phyloP scores from a whole-genome alignment of 108 stramenopile genomes.

The Mayamaea pseudoterrestris region DNA sequence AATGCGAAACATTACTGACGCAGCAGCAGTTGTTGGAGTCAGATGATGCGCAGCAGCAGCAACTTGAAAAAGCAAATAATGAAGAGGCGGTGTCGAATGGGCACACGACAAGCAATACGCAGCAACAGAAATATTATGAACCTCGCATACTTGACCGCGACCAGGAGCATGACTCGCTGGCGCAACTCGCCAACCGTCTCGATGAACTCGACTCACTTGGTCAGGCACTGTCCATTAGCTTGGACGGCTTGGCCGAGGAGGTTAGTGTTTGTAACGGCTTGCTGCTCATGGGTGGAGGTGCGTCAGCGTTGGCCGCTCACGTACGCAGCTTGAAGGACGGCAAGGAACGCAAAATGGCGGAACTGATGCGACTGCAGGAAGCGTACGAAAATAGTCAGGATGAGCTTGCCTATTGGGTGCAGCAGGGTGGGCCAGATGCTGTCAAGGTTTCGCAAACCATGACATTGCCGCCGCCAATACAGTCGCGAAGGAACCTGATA shows the following conservation, averaged over 20 bases:
- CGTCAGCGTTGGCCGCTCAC: conserved; percentile 53
- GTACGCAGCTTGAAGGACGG: conserved; percentile 49
- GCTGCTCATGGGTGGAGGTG: conserved; percentile 41
- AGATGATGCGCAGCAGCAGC: neutral
- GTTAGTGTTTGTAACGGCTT: conserved; percentile 57
- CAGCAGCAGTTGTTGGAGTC: neutral
- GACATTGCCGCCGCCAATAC: neutral
- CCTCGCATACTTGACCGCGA: neutral
- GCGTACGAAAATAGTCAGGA: conserved; percentile 41
- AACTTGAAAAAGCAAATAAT: neutral
- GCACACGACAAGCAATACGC: neutral
- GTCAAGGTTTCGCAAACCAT: conserved; percentile 8
- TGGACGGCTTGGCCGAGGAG: conserved; percentile 68
- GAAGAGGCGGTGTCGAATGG: neutral
- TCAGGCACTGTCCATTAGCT: conserved; percentile 38
- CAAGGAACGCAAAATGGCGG: conserved; percentile 22
- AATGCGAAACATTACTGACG: conserved; percentile 45
- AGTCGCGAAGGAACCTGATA: too few relatives aligned
- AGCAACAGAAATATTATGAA: neutral
- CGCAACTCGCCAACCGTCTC: conserved; percentile 24
- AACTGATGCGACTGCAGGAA: conserved; percentile 15
- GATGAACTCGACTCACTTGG: conserved; percentile 38
- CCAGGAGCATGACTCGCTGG: conserved; percentile 13
- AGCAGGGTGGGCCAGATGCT: conserved; percentile 8
- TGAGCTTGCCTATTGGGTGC: conserved; percentile 37